phyloP scores from a whole-genome alignment of 2,329 filamentous ascomycete genomes.

The Byssochlamys sp. region DNA sequence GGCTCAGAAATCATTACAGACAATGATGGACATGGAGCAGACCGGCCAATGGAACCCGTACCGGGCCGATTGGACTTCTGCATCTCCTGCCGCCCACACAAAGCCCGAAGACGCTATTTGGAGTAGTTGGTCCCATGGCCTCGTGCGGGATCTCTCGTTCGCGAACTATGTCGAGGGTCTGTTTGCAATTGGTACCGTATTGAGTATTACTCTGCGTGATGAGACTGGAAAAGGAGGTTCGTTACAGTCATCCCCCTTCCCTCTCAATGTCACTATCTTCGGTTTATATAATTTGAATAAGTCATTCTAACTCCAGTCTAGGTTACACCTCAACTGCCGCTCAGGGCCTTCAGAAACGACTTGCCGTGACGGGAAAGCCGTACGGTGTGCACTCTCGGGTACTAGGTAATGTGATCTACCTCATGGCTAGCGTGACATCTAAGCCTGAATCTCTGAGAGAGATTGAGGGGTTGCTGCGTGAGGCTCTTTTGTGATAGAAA shows the following conservation, averaged over 20 bases:
- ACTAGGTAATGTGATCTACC: constrained; percentile 51
- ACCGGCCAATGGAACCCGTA: constrained; percentile 49
- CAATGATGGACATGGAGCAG: constrained; percentile 51
- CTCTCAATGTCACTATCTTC: too few relatives aligned
- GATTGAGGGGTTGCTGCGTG: constrained; percentile 33
- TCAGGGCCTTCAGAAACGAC: constrained; percentile 41
- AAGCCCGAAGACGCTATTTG: constrained; percentile 35
- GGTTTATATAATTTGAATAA: too few relatives aligned
- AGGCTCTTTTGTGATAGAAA: constrained; percentile 18
- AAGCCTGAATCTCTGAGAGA: constrained; percentile 31
- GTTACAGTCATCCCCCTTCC: constrained; percentile 2
- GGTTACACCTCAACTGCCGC: constrained; percentile 51
- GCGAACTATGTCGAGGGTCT: constrained; percentile 51
- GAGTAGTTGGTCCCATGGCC: constrained; percentile 60
- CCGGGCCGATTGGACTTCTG: constrained; percentile 40
- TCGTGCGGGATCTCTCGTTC: constrained; percentile 53
- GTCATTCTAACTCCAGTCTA: constrained; percentile 11
- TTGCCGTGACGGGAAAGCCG: constrained; percentile 32
- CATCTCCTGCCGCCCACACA: not conserved
- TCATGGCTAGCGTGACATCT: constrained; percentile 50
- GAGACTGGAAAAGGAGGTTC: constrained; percentile 34
- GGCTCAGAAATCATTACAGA: constrained; percentile 55
- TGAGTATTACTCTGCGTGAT: constrained; percentile 55
- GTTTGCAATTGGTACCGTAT: constrained; percentile 64
- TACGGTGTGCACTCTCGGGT: constrained; percentile 50